Conservation (phyloP, 2,329 filamentous ascomycete genomes). For the Triangularia verruculosa region DNA sequence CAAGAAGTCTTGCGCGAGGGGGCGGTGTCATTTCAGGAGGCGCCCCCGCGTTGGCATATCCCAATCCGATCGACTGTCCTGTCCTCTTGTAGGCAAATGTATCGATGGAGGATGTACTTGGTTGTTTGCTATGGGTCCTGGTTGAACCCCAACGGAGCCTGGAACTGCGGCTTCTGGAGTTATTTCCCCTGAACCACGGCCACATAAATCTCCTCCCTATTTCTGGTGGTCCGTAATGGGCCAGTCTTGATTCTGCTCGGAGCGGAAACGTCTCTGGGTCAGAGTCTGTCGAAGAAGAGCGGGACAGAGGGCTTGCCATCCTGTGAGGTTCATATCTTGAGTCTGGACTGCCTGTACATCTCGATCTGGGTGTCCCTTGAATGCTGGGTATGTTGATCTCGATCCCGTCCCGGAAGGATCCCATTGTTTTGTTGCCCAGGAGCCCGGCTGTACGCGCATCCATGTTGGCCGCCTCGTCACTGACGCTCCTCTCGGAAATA, state of each 20-base stretch:
- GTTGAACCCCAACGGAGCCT: conserved; percentile 4
- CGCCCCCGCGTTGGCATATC: background rate
- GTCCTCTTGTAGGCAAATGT: conserved; percentile 17
- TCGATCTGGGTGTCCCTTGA: conserved; percentile 26
- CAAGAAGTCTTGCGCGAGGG: conserved; percentile 2
- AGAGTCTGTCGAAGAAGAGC: background rate
- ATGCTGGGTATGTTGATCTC: conserved; percentile 33
- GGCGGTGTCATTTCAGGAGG: conserved; percentile 1
- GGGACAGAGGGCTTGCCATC: conserved; percentile 1
- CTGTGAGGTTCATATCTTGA: background rate
- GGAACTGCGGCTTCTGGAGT: conserved; percentile 7
- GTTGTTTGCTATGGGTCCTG: conserved; percentile 9
- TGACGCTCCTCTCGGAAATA: conserved; percentile 27
- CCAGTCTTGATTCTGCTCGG: conserved; percentile 13
- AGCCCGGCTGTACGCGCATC: conserved; percentile 17
- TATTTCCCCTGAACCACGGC: conserved; percentile 20
- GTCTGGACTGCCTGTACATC: conserved; percentile 18
- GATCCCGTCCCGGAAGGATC: conserved; percentile 31
- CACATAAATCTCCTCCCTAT: conserved; percentile 21
- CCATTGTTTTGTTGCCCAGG: conserved; percentile 23
- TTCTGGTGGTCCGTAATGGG: conserved; percentile 13
- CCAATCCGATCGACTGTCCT: background rate
- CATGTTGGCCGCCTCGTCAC: conserved; percentile 25
- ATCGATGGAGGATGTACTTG: conserved; percentile 15
- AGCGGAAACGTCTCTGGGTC: conserved; percentile 8